phyloP scores from a whole-genome alignment of 2,329 filamentous ascomycete genomes.

The Ramularia endophylla region DNA sequence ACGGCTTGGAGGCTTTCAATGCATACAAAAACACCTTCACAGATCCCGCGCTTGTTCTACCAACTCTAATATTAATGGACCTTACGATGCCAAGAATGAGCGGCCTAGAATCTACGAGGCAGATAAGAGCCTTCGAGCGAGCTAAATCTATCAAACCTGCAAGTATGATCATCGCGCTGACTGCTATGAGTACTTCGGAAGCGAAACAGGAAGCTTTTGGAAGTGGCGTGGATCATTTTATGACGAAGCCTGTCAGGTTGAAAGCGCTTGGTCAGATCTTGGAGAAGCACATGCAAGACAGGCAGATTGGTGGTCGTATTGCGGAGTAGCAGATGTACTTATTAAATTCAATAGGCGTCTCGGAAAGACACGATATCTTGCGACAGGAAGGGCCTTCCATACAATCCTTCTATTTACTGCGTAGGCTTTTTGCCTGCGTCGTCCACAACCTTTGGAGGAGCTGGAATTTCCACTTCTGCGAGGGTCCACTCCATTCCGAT shows the following conservation, averaged over 20 bases:
- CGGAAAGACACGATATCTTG: too few species aligned
- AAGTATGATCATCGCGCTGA: conserved; percentile 20
- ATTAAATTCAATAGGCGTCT: too few species aligned
- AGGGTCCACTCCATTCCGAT: conserved; percentile 64
- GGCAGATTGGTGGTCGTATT: too few species aligned
- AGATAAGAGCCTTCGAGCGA: conserved; percentile 17
- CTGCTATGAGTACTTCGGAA: conserved; percentile 14
- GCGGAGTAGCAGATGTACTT: too few species aligned
- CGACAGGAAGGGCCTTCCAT: too few species aligned
- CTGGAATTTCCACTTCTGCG: conserved; percentile 46
- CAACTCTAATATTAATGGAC: conserved; percentile 42
- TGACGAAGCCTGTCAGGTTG: conserved; percentile 31
- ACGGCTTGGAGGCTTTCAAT: conserved; percentile 45
- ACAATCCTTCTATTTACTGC: too few species aligned
- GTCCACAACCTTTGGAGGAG: conserved; percentile 26
- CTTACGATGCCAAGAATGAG: conserved; percentile 23
- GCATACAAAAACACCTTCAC: conserved; percentile 28
- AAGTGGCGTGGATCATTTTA: conserved; percentile 27
- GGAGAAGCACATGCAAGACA: conserved; percentile 21
- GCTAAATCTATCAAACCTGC: neutral
- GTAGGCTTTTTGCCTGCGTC: conserved; percentile 28
- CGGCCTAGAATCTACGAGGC: conserved; percentile 22
- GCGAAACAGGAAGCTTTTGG: conserved; percentile 24
- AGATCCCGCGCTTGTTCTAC: too few species aligned
- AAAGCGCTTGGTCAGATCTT: conserved; percentile 36